Base-by-base conservation (phyloP, 352 stramenopile species). In the Aphanomyces invadans region DNA sequence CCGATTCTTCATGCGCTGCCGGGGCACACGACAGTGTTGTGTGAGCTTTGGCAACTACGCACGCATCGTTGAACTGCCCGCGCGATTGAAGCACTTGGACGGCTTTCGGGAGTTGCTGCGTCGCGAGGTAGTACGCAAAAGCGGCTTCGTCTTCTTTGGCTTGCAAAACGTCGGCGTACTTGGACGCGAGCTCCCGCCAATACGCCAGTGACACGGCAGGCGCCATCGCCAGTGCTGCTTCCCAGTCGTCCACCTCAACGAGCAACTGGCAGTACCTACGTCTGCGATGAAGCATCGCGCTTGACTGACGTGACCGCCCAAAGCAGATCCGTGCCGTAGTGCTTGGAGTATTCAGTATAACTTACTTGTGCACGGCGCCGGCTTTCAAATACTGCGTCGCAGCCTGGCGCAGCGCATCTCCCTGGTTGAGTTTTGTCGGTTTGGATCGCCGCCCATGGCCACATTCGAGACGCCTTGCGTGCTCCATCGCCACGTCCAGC, bases 241-340 rank as follows among this genome's bases (percentile, higher is more conserved):
- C 53, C 65, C 65, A 74, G 9, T 73, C 28, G 15, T 68, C 65
- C 11, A 71, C 10, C 17, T 72, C 59, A 23, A 72, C 36, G 56
- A 73, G 61, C 25, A 72, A 52, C 4, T 33, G 28, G 60, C 69
- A 73, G 28, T 72, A 72, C 12, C 60, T 67, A 57, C 21, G 12
- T 26, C n/a, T n/a, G n/a, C n/a, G n/a, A n/a, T n/a, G n/a, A n/a
- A 54, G 12, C 59, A 33, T 2, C 49, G 49, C 1, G 19, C 21
- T 38, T 9, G 49, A 32, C 11, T 26, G n/a, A n/a, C n/a, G n/a
- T n/a, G n/a, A n/a, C n/a, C n/a, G n/a, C n/a, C n/a, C n/a, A n/a
- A n/a, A n/a, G n/a, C n/a, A n/a, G n/a, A 11, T 25, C 25, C 9
- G 12, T 7, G 7, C 5, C 52, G 26, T 19, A 46, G n/a, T 15